Evolutionary conservation across 2,329 filamentous ascomycete genomes (phyloP), one percentile per base, ranked within the genome.

Genomic region (Oidium heveae): DNA sequence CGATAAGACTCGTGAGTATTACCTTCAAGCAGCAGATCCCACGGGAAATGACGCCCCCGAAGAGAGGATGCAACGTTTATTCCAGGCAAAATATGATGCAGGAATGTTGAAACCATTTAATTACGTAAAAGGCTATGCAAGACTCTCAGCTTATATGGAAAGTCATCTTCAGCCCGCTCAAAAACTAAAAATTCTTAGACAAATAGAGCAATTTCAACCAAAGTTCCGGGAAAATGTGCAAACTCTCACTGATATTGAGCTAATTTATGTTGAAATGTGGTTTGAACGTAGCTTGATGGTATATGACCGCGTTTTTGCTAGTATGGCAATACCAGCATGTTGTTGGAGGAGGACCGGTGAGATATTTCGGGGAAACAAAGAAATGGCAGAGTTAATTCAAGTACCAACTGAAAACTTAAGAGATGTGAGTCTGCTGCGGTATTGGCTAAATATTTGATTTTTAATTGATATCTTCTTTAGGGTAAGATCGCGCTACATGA

Each of bases 261-360:
- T 98, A 28, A 82, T 96, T 32, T 79, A 88, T 56, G 89, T 96
- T 12, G 91, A 98, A 69, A 95, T 96, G 86, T 96, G 91, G 89
- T 96, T 98, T 64, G 91, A 98, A 68, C 80, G 84, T 63, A 91
- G 85, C 59, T 70, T 98, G 61, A 91, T 96, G 84, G 91, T 96
- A 65, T 96, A 96, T 63, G 91, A 98, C 64, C 86, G 91, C 34
- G 88, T 98, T 1, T 98, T 98, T 70, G 91, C 91, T 1, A 94
- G 87, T 66, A 98, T 98, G 91, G 91, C 91, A 1, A 89, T 98
- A 58, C 91, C 91, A 0, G 91, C 91, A 15, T 98, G 91, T 68
- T 94, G 89, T 66, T 98, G 91, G 91, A 76, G 91, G 63, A 76
- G 91, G 63, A 98, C 91, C 0, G 91, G 91, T 10, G 91, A 98